Conservation (phyloP, 495 filamentous ascomycete genomes). For the Apodospora peruviana region DNA sequence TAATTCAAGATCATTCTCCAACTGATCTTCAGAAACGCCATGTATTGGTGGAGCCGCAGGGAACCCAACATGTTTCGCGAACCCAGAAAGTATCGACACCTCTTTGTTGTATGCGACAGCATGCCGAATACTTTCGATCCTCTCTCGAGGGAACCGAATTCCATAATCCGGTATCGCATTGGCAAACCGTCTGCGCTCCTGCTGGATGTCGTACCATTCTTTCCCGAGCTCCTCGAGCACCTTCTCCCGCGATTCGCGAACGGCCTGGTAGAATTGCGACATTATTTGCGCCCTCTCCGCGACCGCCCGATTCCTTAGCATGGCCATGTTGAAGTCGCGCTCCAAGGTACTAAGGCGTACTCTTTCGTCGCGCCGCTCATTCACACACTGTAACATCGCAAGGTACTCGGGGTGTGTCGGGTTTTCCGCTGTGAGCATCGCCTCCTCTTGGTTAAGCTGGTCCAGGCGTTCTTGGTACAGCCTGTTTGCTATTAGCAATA, state of each 20-base stretch:
- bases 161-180: conserved; percentile 74
- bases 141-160: conserved; percentile 64
- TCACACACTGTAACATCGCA: conserved; percentile 75
- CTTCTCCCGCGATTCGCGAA: conserved; percentile 74
- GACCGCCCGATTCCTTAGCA: conserved; percentile 64
- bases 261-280: conserved; percentile 77
- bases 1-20: conserved; percentile 80
- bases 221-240: conserved; percentile 75
- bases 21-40: conserved; percentile 62
- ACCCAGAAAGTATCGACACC: conserved; percentile 81
- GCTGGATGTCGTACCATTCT: conserved; percentile 85
- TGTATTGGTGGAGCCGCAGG: conserved; percentile 84
- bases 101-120: conserved; percentile 90
- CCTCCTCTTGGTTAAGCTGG: conserved; percentile 74
- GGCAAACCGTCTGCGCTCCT: conserved; percentile 79
- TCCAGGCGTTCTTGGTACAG: conserved; percentile 83
- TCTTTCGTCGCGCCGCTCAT: conserved; percentile 74
- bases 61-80: conserved; percentile 92
- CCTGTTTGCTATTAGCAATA: conserved; percentile 38
- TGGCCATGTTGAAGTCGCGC: conserved; percentile 63
- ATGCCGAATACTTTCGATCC: conserved; percentile 65
- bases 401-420: conserved; percentile 85
- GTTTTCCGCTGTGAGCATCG: conserved; percentile 67
- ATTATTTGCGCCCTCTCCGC: conserved; percentile 78
- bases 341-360: conserved; percentile 67